Evolutionary conservation across 768 basidiomycete genomes (phyloP).

Genomic region (Dacryopinax primogenitus): DNA sequence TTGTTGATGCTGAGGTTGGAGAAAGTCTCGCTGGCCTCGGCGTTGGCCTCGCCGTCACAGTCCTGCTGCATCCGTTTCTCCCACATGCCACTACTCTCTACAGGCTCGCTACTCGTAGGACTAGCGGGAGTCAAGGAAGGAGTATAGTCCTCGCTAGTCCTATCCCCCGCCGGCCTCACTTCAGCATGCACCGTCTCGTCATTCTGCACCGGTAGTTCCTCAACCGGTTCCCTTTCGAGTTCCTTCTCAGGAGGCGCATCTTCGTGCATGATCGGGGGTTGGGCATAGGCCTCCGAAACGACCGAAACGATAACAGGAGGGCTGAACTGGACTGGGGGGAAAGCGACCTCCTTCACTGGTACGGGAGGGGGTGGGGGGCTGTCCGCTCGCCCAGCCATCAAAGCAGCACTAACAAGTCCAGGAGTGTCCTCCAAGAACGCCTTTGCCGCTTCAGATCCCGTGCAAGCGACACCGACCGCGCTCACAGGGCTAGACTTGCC

Average conservation of each 20-base stretch:
- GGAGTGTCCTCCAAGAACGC: constrained; percentile 1
- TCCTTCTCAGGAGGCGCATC: background rate
- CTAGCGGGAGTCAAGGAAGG: background rate
- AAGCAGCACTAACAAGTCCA: background rate
- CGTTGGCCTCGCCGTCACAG: background rate
- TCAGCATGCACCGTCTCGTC: background rate
- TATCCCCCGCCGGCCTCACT: background rate
- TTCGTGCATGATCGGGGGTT: background rate
- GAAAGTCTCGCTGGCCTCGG: background rate
- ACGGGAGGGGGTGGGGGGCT: background rate
- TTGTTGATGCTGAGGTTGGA: background rate
- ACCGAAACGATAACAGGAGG: background rate
- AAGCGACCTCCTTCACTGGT: background rate
- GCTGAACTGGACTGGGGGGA: background rate
- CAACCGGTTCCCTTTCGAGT: background rate
- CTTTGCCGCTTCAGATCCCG: background rate
- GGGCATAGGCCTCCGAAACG: background rate
- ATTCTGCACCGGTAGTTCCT: background rate
- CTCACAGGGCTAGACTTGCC: background rate
- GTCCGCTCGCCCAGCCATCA: background rate
- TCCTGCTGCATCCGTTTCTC: background rate
- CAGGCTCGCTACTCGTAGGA: background rate
- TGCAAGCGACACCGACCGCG: background rate
- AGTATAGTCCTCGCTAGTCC: background rate
- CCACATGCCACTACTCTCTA: background rate